Base-by-base conservation (phyloP, 2,329 filamentous ascomycete species). In the Fusarium liriodendri region DNA sequence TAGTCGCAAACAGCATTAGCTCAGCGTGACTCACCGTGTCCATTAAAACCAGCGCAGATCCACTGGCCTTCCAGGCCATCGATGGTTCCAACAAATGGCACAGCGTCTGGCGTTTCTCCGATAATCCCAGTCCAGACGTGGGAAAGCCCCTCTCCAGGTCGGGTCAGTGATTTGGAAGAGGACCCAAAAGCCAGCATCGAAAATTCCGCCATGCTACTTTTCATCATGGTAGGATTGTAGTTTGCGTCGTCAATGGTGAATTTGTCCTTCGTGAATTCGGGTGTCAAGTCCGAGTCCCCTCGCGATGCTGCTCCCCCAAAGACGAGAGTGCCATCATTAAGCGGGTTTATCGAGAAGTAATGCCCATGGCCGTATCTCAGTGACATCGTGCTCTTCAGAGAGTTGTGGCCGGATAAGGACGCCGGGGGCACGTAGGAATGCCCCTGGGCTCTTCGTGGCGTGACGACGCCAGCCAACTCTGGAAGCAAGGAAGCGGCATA, bases 271-370 rank as follows among this genome's bases (percentile, higher is more conserved):
- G n/a, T 11, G 40, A 45, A 45, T 13, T 45, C 40, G n/a, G 40
- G 40, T 20, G 40, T 45, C 40, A 16, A 45, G 18, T 45, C 40
- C 13, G 40, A n/a, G n/a, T 45, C 40, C 5, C 40, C 10, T 22
- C 40, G 9, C 40, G 40, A 20, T 45, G 40, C 40, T 22, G n/a
- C 18, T n/a, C 40, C 40, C 20, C 40, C 40, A 10, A 45, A 13
- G 18, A 45, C 20, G 10, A 45, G n/a, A n/a, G 40, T 45, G 40
- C 40, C 40, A 22, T 45, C 40, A 11, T 45, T 45, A 11, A 59
- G 52, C 72, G 87, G 86, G 18, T 85, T 85, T n/a, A 88, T 75
- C 0, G 85, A 87, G 76, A 87, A 87, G 79, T 87, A 88, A 70
- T 87, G 85, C 32, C 83, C 79, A 2, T 87, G 79, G 47, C 82